Base-by-base conservation (phyloP, 2,329 filamentous ascomycete species). In the Orbilia oligospora region DNA sequence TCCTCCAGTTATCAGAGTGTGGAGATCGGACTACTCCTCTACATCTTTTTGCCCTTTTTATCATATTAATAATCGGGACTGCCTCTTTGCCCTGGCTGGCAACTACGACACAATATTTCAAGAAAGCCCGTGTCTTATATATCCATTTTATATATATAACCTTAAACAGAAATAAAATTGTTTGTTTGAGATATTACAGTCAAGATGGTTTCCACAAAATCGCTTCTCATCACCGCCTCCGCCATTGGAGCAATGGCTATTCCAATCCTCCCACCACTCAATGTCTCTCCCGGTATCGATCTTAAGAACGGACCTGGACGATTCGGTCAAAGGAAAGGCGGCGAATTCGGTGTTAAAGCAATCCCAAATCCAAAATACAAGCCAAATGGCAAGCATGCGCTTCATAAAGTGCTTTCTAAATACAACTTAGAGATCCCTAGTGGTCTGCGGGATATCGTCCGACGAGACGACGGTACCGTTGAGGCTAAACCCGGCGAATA, bases 401-500 rank as follows among this genome's bases (percentile, higher is more conserved):
- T 72, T 44, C 53, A 63, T 24, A 79, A 65, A 58, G 69, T 61
- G 41, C 56, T 73, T 14, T 33, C 64, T 2, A 79, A 79, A 36
- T 73, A 79, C 64, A 65, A 70, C 48, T 46, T 73, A 5, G 53
- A 48, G 10, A 65, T 72, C 9, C 76, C 76, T 18, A 5, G 18
- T 4, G 48, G 51, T 27, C 69, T 79, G 20, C 64, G 64, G 16
- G 58, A 67, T 6, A 53, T 77, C 33, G 61, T 61, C 10, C 58
- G 61, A 18, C 66, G 70, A 46, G 65, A 70, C 44, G 80, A 81
- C 64, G 83, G 84, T 44, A 85, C 86, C 75, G 85, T 84, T 1
- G 72, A 84, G 24, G 85, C 86, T 18, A 86, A 84, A 18, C 87
- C 88, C 0, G 83, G 87, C 76, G 81, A 84, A n/a, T 84, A 86